Percentiles rank a stretch among this genome's conserved stretches.
These are phyloP conservation scores for Aspergillus hancockii DNA, from an alignment of 495 filamentous ascomycete species.

Conservation along the genomic window DNA sequence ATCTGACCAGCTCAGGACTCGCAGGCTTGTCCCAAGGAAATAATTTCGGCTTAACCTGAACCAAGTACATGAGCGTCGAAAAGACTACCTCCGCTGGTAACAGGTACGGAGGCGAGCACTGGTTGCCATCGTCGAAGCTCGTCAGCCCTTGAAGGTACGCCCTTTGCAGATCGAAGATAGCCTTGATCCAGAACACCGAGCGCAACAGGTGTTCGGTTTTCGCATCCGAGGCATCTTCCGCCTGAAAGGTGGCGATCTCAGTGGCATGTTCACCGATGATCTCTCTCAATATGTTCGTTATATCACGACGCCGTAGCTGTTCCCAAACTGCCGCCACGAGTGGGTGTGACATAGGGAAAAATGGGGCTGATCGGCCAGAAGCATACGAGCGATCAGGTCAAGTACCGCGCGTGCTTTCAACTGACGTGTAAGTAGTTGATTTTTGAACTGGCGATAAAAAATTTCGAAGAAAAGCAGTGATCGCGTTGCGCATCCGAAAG, in stretches of 20 bases:
- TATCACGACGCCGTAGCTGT: constrained; percentile 30
- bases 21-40: constrained; percentile 22
- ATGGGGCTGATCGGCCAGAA: constrained; percentile 7
- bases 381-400: constrained; percentile 16
- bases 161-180: constrained; percentile 32
- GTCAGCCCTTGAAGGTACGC: constrained; percentile 26
- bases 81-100: constrained; percentile 24
- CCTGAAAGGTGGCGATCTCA: constrained; percentile 21
- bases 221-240: constrained; percentile 16
- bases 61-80: constrained; percentile 29
- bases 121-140: constrained; percentile 20
- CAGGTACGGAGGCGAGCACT: constrained; percentile 22
- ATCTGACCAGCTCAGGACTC: constrained; percentile 14
- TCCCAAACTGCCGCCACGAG: constrained; percentile 34
- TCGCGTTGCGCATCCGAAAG: background rate
- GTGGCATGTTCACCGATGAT: constrained; percentile 30
- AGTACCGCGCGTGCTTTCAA: background rate
- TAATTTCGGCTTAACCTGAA: constrained; percentile 25
- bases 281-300: constrained; percentile 31
- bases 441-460: background rate
- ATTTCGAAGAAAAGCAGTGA: constrained; percentile 2
- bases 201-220: constrained; percentile 24
- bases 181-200: constrained; percentile 29
- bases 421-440: constrained; percentile 1
- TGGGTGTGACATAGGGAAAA: constrained; percentile 32